phyloP scores from a whole-genome alignment of 2,329 filamentous ascomycete species.

The Xylariaceae sp. region DNA sequence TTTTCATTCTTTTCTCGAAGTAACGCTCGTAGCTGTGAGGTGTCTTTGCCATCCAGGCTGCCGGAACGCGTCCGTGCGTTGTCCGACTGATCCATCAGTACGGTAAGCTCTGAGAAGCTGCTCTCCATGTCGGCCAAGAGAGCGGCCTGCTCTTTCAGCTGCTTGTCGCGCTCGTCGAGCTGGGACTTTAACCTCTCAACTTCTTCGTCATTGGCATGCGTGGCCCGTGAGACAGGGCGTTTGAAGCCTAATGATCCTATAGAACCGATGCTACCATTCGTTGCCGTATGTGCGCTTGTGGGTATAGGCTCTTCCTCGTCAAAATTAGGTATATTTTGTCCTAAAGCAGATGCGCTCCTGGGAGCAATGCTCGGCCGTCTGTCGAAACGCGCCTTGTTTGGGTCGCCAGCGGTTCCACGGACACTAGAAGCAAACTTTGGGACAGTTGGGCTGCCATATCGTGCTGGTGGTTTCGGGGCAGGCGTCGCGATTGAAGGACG shows the following conservation, averaged over 20 bases:
- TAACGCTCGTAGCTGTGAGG: conserved; percentile 71
- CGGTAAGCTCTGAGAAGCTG: conserved; percentile 45
- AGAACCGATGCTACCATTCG: conserved; percentile 52
- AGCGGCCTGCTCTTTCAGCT: conserved; percentile 82
- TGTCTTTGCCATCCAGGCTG: conserved; percentile 66
- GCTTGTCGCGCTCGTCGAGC: conserved; percentile 78
- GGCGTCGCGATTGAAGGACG: conserved; percentile 57
- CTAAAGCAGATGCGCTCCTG: conserved; percentile 58
- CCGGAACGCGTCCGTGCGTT: conserved; percentile 40
- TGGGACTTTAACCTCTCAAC: conserved; percentile 67
- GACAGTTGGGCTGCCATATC: conserved; percentile 61
- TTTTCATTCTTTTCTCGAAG: conserved; percentile 95
- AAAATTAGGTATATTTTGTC: conserved; percentile 41
- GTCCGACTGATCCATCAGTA: conserved; percentile 60
- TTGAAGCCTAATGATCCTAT: conserved; percentile 52
- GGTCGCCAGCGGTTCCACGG: conserved; percentile 57
- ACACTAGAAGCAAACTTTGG: conserved; percentile 62
- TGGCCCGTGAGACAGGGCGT: conserved; percentile 50
- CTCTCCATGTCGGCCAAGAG: conserved; percentile 84
- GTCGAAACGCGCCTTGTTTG: conserved; percentile 51
- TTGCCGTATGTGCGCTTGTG: conserved; percentile 47
- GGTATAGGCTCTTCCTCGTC: conserved; percentile 58
- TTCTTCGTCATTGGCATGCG: conserved; percentile 60
- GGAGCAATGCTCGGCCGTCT: conserved; percentile 50
- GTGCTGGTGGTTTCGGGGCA: conserved; percentile 45